phyloP scores from a whole-genome alignment of 495 filamentous ascomycete genomes.

The Neurospora sp. region DNA sequence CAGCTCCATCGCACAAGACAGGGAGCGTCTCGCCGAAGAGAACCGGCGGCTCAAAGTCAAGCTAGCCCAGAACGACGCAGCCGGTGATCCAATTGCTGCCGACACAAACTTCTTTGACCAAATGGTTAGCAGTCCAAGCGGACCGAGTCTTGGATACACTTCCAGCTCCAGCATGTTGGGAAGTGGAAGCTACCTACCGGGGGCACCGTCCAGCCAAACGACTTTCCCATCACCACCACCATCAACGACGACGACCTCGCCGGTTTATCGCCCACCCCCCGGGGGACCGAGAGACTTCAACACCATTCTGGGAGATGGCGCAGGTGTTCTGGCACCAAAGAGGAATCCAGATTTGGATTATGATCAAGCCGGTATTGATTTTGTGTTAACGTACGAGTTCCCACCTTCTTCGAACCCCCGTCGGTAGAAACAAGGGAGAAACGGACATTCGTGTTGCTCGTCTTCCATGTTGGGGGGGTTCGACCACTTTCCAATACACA shows the following conservation, averaged over 20 bases:
- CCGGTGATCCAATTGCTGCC: slow-evolving; percentile 16
- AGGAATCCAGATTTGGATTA: slow-evolving; percentile 55
- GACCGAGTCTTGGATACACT: slow-evolving; percentile 36
- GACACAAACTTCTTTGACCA: slow-evolving; percentile 37
- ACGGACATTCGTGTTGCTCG: neutral
- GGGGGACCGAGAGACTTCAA: slow-evolving; percentile 1
- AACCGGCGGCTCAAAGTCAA: slow-evolving; percentile 69
- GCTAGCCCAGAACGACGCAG: slow-evolving; percentile 62
- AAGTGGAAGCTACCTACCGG: slow-evolving; percentile 33
- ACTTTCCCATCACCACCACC: slow-evolving; percentile 35
- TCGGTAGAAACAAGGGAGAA: neutral
- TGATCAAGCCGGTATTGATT: slow-evolving; percentile 84
- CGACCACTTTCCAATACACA: neutral
- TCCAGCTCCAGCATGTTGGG: slow-evolving; percentile 51
- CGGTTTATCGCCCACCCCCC: neutral
- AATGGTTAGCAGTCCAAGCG: slow-evolving; percentile 31
- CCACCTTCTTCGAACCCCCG: slow-evolving; percentile 5
- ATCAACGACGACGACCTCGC: slow-evolving; percentile 23
- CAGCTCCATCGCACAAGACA: slow-evolving; percentile 52
- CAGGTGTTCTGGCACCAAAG: slow-evolving; percentile 7
- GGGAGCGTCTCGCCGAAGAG: slow-evolving; percentile 57
- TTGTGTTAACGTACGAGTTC: slow-evolving; percentile 83
- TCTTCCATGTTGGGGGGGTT: neutral
- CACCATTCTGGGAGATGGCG: slow-evolving; percentile 6
- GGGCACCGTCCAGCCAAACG: slow-evolving; percentile 25